Evolutionary conservation across 306 rosid species (phyloP), one percentile per base, ranked within the genome.

Genomic region (Trifolium pratense): DNA sequence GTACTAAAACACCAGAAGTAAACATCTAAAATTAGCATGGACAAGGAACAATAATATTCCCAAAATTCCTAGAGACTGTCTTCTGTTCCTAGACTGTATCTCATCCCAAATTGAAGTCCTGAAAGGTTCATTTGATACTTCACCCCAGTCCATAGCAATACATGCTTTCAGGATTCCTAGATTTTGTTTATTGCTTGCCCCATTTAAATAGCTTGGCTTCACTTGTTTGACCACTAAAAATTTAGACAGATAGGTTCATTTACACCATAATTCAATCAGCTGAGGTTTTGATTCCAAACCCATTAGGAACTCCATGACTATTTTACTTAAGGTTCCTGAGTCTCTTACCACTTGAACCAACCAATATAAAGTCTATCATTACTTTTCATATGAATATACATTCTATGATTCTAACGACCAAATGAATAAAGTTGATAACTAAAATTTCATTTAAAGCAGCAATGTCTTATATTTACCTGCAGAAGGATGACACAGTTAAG

Each of bases 401-500:
- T 43, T 9, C 10, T 34, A 34, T 7, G 9, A 34, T 34, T 58
- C 23, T 36, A 26, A 69, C 32, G 46, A 49, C 29, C 51, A n/a
- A 49, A 37, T 71, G 29, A 36, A 59, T 20, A 14, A 59, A 76
- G 59, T 21, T 12, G 63, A 71, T 14, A 52, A 43, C 11, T 66
- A 68, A 59, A 39, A 3, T 39, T 64, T 39, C 52, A 64, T 20
- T 12, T 13, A 78, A 59, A 59, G 63, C 49, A 66, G 48, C 39
- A 73, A 48, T 39, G 42, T 11, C 48, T 68, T 79, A n/a, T 39
- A 79, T 66, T 66, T 81, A 91, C 98, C 97, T 89, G 74, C 93
- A 93, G 75, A 93, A 84, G 79, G 98, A 84, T 79, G 98, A 93
- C 31, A 85, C 96, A 2, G 97, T 80, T 29, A 91, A 56, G 40